A percentile compares a stretch with the other conserved stretches of the same genome.
Evolutionary conservation across 495 filamentous ascomycete species (phyloP).

Genomic region (Lophiostoma macrostomum): DNA sequence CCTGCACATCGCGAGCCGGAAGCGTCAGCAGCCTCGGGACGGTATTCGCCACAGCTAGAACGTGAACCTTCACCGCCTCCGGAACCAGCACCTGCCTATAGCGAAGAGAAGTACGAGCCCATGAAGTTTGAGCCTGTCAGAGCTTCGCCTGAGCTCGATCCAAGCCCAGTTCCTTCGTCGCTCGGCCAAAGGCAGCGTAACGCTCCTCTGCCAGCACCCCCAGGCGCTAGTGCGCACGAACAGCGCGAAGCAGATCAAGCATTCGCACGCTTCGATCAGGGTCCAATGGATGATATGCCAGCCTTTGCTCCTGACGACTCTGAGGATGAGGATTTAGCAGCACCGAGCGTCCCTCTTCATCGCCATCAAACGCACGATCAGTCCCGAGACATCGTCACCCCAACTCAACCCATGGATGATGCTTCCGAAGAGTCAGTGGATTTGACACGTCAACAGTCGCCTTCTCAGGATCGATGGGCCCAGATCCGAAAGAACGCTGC

Average conservation of each 20-base stretch:
- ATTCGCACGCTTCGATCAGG: conserved; percentile 86
- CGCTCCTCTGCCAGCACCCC: conserved; percentile 48
- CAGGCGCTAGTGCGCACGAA: conserved; percentile 63
- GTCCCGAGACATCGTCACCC: conserved; percentile 5
- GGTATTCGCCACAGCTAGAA: conserved; percentile 32
- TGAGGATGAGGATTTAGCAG: conserved; percentile 34
- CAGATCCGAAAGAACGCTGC: conserved; percentile 93
- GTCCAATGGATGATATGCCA: conserved; percentile 80
- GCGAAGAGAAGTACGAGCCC: conserved; percentile 7
- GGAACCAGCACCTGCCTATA: conserved; percentile 32
- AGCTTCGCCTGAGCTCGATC: conserved; percentile 18
- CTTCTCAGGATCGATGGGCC: conserved; percentile 60
- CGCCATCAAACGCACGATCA: background rate
- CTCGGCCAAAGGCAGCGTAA: conserved; percentile 52
- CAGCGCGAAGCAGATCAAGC: conserved; percentile 63
- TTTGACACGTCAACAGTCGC: conserved; percentile 10
- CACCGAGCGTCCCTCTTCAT: conserved; percentile 5
- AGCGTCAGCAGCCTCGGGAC: too few species aligned
- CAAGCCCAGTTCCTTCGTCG: conserved; percentile 27
- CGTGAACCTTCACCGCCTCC: conserved; percentile 29
- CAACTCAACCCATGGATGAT: conserved; percentile 20
- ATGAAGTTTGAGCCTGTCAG: conserved; percentile 1
- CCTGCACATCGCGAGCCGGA: conserved; percentile 9
- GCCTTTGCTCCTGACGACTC: conserved; percentile 73
- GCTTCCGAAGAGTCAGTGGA: conserved; percentile 29